These are phyloP conservation scores for Penicillium riverlandense DNA, from an alignment of 495 filamentous ascomycete genomes.

Conservation along the genomic window DNA sequence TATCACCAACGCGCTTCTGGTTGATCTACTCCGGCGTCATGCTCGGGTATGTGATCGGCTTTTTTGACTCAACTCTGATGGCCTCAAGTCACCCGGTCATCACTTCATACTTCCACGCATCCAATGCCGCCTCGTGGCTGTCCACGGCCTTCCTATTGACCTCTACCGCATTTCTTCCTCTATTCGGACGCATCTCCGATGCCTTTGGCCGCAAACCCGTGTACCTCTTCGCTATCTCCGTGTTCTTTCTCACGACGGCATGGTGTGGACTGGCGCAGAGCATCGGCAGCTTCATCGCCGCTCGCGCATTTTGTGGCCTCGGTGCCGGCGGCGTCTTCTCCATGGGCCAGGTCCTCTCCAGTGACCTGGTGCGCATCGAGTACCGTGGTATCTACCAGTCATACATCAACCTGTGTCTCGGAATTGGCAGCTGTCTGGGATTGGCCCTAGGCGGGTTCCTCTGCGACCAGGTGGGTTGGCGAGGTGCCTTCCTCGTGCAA, in stretches of 20 bases:
- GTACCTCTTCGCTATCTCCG: conserved; percentile 53
- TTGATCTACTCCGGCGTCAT: conserved; percentile 45
- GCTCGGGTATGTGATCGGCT: conserved; percentile 44
- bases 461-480: conserved; percentile 68
- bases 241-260: conserved; percentile 60
- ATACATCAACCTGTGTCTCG: conserved; percentile 66
- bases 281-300: conserved; percentile 66
- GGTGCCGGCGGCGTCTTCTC: conserved; percentile 69
- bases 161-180: conserved; percentile 63
- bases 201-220: conserved; percentile 63
- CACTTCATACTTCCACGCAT: conserved; percentile 68
- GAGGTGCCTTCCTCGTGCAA: conserved; percentile 64
- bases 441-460: conserved; percentile 67
- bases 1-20: conserved; percentile 43
- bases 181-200: conserved; percentile 67
- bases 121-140: conserved; percentile 73
- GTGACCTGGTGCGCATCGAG: conserved; percentile 70
- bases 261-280: conserved; percentile 69
- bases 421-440: conserved; percentile 55
- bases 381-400: conserved; percentile 68
- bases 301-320: conserved; percentile 65
- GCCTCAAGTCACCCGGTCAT: conserved; percentile 76
- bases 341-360: conserved; percentile 65
- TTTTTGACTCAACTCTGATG: conserved; percentile 75
- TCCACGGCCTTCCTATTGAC: conserved; percentile 76